A percentile compares a stretch with the other conserved stretches of the same genome.
These are phyloP conservation scores for Biancaea sappan DNA, from an alignment of 306 rosid species.

Conservation along the genomic window DNA sequence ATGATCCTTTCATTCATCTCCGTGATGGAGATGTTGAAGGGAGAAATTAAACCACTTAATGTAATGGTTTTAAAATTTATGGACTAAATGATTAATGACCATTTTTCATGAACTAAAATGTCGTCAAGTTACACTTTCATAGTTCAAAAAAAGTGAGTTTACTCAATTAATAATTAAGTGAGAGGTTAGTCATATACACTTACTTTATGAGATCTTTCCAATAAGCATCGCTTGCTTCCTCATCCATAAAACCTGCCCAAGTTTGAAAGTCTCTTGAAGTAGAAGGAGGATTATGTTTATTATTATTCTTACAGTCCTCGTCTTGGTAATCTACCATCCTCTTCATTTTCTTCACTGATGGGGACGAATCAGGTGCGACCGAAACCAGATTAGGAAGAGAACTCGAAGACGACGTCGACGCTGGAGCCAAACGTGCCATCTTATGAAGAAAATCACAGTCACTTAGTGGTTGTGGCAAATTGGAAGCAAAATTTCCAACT, in stretches of 20 bases:
- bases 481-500: conserved; percentile 29
- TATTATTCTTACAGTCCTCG: conserved; percentile 25
- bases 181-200: conserved; percentile 26
- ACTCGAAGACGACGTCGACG: conserved; percentile 28
- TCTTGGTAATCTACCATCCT: conserved; percentile 28
- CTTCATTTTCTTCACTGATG: conserved; percentile 30
- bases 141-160: too few species aligned
- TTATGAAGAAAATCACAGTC: conserved; percentile 22
- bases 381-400: conserved; percentile 55
- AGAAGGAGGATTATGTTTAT: conserved; percentile 24
- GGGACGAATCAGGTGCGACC: conserved; percentile 43
- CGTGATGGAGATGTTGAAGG: too few species aligned
- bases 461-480: conserved; percentile 3
- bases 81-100: too few species aligned
- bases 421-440: conserved; percentile 5
- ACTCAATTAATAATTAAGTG: too few species aligned
- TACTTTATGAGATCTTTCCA: conserved; percentile 63
- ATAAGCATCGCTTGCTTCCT: conserved; percentile 48
- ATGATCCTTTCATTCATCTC: too few species aligned
- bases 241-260: conserved; percentile 57
- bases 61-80: too few species aligned
- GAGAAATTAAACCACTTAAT: too few species aligned
- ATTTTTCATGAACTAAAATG: too few species aligned
- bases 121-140: too few species aligned
- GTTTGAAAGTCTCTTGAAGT: conserved; percentile 54